Evolutionary conservation across 768 basidiomycete species (phyloP).

Genomic region (Sarcodon aspratus): DNA sequence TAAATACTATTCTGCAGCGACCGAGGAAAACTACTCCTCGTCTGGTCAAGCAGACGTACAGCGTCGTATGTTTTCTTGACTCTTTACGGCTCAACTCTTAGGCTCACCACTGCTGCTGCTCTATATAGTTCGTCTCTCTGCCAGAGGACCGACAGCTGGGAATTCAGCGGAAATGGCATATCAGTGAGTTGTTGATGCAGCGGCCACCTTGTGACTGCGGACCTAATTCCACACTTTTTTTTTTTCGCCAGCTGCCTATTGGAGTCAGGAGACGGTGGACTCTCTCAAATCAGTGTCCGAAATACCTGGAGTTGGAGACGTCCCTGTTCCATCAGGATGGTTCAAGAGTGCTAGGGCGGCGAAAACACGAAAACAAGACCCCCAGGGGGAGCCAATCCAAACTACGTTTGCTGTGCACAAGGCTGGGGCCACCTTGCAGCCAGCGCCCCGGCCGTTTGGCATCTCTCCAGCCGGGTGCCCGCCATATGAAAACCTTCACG

Average conservation of each 20-base stretch:
- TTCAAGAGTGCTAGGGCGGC: constrained; percentile 70
- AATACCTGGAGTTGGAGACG: constrained; percentile 53
- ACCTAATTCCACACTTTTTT: constrained; percentile 8
- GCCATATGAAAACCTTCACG: constrained; percentile 2
- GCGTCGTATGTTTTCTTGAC: constrained; percentile 18
- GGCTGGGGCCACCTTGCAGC: constrained; percentile 12
- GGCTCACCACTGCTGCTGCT: background rate
- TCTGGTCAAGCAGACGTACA: constrained; percentile 45
- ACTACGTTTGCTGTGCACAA: constrained; percentile 5
- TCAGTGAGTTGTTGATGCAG: constrained; percentile 24
- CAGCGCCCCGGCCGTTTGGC: constrained; percentile 2
- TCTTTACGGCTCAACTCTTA: constrained; percentile 1
- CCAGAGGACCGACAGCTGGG: constrained; percentile 30
- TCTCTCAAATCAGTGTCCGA: constrained; percentile 61
- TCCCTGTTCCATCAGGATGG: constrained; percentile 63
- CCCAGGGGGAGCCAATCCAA: constrained; percentile 12
- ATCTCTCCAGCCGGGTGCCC: background rate
- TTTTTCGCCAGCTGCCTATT: constrained; percentile 57
- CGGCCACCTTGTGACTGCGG: background rate
- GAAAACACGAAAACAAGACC: constrained; percentile 25
- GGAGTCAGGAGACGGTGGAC: constrained; percentile 67
- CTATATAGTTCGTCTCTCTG: constrained; percentile 23
- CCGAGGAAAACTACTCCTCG: constrained; percentile 10
- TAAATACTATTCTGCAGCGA: constrained; percentile 5
- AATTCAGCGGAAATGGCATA: constrained; percentile 38